Evolutionary conservation across 2,329 filamentous ascomycete genomes (phyloP).

Genomic region (Nannizziopsis barbatae): DNA sequence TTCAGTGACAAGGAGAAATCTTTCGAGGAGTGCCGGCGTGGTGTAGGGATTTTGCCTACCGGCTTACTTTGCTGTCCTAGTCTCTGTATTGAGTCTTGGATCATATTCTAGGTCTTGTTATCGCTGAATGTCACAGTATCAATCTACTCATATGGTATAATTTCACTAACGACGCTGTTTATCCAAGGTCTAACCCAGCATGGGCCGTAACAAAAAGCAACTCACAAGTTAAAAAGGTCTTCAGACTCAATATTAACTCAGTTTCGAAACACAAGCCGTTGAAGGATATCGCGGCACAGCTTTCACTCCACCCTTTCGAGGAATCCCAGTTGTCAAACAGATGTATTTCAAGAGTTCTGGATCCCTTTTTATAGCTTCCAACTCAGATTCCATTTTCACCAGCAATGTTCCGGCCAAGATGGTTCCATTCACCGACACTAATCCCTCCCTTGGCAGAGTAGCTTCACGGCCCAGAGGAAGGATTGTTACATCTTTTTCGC

Average conservation of each 20-base stretch:
- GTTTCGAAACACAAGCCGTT: too few relatives aligned
- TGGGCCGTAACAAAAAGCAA: too few relatives aligned
- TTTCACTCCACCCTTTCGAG: not conserved
- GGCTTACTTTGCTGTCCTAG: not conserved
- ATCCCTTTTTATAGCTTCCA: conserved; percentile 37
- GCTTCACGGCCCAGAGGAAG: conserved; percentile 29
- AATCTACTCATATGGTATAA: too few relatives aligned
- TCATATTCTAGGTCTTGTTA: too few relatives aligned
- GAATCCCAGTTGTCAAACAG: conserved; percentile 34
- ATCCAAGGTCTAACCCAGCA: too few relatives aligned
- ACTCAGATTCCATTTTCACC: conserved; percentile 47
- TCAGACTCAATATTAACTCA: too few relatives aligned
- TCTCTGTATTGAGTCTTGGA: not conserved
- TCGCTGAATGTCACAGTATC: too few relatives aligned
- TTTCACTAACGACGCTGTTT: too few relatives aligned
- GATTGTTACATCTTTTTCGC: conserved; percentile 35
- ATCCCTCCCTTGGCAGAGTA: conserved; percentile 23
- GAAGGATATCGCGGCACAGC: too few relatives aligned
- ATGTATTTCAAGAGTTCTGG: conserved; percentile 35
- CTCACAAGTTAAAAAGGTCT: too few relatives aligned
- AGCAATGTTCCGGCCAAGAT: conserved; percentile 47
- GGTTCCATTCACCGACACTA: conserved; percentile 46
- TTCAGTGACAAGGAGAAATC: too few relatives aligned
- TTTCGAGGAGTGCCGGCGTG: not conserved
- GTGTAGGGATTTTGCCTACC: too few relatives aligned